Percentiles rank a stretch among this genome's conserved stretches.
Conservation (phyloP, 345 rosid species). For the Arabidopsis thaliana region TAIR10.1 NC_003075.7:18446001-18446500, state of each 20-base stretch:
- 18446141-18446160: background rate
- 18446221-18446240: background rate
- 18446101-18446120: too few species aligned
- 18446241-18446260: slow-evolving; percentile 9
- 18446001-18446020: background rate
- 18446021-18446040: background rate
- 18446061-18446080: background rate
- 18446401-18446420: slow-evolving; percentile 40
- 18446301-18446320: slow-evolving; percentile 4
- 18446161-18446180: background rate
- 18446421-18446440: slow-evolving; percentile 44
- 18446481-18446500: slow-evolving; percentile 35
- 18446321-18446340: slow-evolving; percentile 30
- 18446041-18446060: background rate
- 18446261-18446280: slow-evolving; percentile 5
- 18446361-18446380: slow-evolving; percentile 13
- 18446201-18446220: slow-evolving; percentile 22
- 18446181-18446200: slow-evolving; percentile 2
- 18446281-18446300: slow-evolving; percentile 24
- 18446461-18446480: slow-evolving; percentile 37
- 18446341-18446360: slow-evolving; percentile 22
- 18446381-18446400: slow-evolving; percentile 22
- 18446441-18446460: slow-evolving; percentile 36
- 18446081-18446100: too few species aligned
- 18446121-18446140: background rate